Base-by-base conservation (phyloP, 1,139 yeast species). In the Protomyces arabidopsidicola region DNA sequence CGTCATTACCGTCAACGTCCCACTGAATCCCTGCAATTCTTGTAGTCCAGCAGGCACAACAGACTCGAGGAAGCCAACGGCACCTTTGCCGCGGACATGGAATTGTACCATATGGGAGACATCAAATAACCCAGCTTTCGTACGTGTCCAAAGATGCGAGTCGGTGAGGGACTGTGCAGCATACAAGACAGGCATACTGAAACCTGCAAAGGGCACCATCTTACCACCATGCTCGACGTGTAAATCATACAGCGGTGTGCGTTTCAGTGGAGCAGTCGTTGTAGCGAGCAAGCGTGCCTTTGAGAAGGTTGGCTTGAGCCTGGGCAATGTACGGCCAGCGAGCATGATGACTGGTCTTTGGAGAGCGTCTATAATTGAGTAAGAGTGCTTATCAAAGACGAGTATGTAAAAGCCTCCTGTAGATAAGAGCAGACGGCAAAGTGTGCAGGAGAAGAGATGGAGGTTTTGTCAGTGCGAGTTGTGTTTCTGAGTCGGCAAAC, bases 131-230 rank as follows among this genome's bases (percentile, higher is more conserved):
- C 98, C 98, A 57, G 91, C 93, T 68, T 88, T 83, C 39, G 79
- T 73, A 74, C 98, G 84, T 0, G 93, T 95, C 97, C 98, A 93
- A 68, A 87, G 82, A 77, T 93, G 98, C 1, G 97, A 90, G 67
- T 90, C 96, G 57, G 90, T 85, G 75, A 91, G 98, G 2, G 90
- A 77, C 75, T 89, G 96, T 69, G 84, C 82, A 9, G 66, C 64
- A 78, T 91, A 93, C 56, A 90, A 77, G 12, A 93, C 91, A 1
- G 98, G 98, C 98, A 93, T 91, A 60, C 86, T 84, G 73, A 83
- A 93, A 18, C 97, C 97, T 34, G 98, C 98, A 76, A 89, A 93
- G 52, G 93, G 95, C 2, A 90, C 98, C 87, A 93, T 86, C 67
- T 88, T 90, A 14, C 91, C 98, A 4, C 91, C 93, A 59, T 84